Evolutionary conservation across 768 basidiomycete genomes (phyloP).

Genomic region (Termitomyces sp.): DNA sequence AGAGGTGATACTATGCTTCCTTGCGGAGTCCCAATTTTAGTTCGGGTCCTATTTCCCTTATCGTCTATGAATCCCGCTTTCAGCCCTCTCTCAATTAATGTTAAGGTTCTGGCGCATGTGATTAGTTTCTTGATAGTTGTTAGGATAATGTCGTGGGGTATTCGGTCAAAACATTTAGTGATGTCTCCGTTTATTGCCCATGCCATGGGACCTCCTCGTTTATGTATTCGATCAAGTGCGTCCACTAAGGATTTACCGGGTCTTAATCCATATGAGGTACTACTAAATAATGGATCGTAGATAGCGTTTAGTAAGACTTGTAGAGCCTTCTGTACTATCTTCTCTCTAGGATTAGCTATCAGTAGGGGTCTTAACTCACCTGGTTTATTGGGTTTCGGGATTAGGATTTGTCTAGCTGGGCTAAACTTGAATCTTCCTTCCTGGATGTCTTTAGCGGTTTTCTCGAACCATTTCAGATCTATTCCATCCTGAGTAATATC

Average conservation of each 20-base stretch:
- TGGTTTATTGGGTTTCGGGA: not conserved
- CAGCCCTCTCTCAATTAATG: not conserved
- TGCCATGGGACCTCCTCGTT: not conserved
- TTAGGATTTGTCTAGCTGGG: not conserved
- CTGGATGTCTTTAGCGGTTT: not conserved
- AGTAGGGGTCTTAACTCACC: not conserved
- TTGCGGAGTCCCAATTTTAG: not conserved
- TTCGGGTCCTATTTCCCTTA: not conserved
- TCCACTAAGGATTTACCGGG: not conserved
- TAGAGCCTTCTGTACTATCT: not conserved
- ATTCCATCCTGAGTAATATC: not conserved
- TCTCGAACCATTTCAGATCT: not conserved
- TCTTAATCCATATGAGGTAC: not conserved
- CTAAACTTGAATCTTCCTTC: not conserved
- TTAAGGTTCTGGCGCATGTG: not conserved
- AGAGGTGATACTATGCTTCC: not conserved
- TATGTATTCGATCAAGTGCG: not conserved
- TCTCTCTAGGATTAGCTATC: not conserved
- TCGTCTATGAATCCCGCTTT: not conserved
- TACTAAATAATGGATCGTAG: not conserved
- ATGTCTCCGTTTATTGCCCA: not conserved
- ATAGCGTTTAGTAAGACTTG: not conserved
- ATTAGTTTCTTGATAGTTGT: not conserved
- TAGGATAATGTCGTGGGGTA: not conserved
- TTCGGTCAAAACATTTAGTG: not conserved